Evolutionary conservation across 2,329 filamentous ascomycete species (phyloP).

Genomic region (Alternaria sp.): DNA sequence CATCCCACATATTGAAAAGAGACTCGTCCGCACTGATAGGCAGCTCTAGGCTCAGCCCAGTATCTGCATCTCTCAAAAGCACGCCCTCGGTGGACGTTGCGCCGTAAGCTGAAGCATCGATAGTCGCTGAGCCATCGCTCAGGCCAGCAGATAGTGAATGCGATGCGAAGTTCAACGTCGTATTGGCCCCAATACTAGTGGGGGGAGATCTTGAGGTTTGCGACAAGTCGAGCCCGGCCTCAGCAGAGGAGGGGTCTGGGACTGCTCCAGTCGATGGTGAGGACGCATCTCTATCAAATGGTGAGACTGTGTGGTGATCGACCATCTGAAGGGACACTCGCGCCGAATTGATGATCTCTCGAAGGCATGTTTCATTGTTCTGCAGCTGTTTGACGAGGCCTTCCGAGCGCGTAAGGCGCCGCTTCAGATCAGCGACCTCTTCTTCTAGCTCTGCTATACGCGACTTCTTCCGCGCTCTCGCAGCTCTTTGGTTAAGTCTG

Average conservation of each 20-base stretch:
- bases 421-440: constrained; percentile 1
- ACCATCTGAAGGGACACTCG: constrained; percentile 6
- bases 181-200: not conserved
- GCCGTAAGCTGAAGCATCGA: not conserved
- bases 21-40: not conserved
- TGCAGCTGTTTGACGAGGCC: constrained; percentile 3
- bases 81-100: not conserved
- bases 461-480: constrained; percentile 4
- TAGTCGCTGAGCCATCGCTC: not conserved
- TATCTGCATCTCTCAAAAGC: constrained; percentile 1
- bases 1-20: constrained; percentile 10
- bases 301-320: not conserved
- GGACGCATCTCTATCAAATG: not conserved
- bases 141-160: not conserved
- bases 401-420: constrained; percentile 7
- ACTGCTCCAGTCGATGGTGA: not conserved
- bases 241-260: not conserved
- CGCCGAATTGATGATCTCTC: constrained; percentile 9
- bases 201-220: not conserved
- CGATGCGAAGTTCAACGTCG: not conserved
- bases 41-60: constrained; percentile 7
- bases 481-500: constrained; percentile 11
- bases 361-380: constrained; percentile 6
- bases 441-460: constrained; percentile 12
- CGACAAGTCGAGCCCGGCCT: not conserved